These are phyloP conservation scores for Fusarium duplospermum DNA, from an alignment of 2,329 filamentous ascomycete genomes.

Conservation along the genomic window DNA sequence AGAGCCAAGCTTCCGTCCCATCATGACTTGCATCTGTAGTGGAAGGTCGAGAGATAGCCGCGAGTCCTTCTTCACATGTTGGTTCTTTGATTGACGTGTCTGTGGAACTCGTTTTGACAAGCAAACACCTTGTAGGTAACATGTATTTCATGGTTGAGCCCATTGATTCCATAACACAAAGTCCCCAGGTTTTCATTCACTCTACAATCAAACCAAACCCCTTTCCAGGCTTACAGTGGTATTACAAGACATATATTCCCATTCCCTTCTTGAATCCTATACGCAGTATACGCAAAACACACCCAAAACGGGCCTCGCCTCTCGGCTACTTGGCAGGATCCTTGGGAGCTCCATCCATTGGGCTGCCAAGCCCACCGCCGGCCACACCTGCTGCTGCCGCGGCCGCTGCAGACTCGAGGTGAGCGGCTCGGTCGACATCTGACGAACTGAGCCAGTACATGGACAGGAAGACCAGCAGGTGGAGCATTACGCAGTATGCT, in stretches of 20 bases:
- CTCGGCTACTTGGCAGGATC: slow-evolving; percentile 38
- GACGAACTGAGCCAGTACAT: slow-evolving; percentile 84
- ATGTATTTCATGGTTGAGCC: neutral
- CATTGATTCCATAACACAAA: slow-evolving; percentile 12
- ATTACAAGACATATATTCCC: slow-evolving; percentile 23
- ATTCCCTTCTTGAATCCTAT: slow-evolving; percentile 11
- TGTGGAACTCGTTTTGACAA: neutral
- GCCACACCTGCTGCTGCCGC: slow-evolving; percentile 59
- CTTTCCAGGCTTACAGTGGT: slow-evolving; percentile 13
- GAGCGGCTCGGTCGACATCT: slow-evolving; percentile 72
- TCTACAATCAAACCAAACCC: slow-evolving; percentile 11
- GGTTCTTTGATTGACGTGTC: neutral
- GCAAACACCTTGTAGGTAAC: neutral
- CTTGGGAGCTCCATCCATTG: slow-evolving; percentile 43
- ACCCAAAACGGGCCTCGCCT: slow-evolving; percentile 15
- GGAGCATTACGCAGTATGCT: slow-evolving; percentile 87
- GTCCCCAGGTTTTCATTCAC: slow-evolving; percentile 20
- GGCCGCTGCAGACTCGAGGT: slow-evolving; percentile 62
- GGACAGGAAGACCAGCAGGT: slow-evolving; percentile 87
- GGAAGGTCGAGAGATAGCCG: slow-evolving; percentile 7
- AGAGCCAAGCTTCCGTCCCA: slow-evolving; percentile 17
- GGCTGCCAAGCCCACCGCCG: slow-evolving; percentile 48
- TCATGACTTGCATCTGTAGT: slow-evolving; percentile 39
- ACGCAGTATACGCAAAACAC: slow-evolving; percentile 24
- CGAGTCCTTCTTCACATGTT: slow-evolving; percentile 12